phyloP scores from a whole-genome alignment of 805 yeast species.

The Blastobotrys americana region DNA sequence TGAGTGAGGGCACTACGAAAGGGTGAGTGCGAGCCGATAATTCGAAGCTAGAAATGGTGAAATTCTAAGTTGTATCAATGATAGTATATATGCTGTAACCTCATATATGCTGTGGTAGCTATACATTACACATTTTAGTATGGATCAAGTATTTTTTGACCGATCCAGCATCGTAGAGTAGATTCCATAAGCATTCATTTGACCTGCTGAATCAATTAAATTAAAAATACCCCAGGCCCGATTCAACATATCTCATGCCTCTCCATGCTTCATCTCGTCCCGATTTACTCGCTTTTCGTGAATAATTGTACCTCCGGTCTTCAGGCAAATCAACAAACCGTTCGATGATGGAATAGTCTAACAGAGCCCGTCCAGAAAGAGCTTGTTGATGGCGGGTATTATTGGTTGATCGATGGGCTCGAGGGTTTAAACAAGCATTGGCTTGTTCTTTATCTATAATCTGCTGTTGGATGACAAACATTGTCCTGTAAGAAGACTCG shows the following conservation, averaged over 20 bases:
- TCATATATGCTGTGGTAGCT: too few species aligned
- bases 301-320: constrained; percentile 21
- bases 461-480: constrained; percentile 84
- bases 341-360: constrained; percentile 25
- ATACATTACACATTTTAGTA: too few species aligned
- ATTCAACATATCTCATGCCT: constrained; percentile 15
- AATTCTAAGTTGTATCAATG: too few species aligned
- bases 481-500: constrained; percentile 69
- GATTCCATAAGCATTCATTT: too few species aligned
- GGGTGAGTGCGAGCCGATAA: too few species aligned
- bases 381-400: constrained; percentile 8
- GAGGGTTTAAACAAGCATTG: constrained; percentile 73
- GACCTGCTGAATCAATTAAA: too few species aligned
- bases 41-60: too few species aligned
- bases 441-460: constrained; percentile 69
- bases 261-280: constrained; percentile 24
- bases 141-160: too few species aligned
- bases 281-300: constrained; percentile 26
- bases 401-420: constrained; percentile 25
- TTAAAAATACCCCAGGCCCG: constrained; percentile 13
- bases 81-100: too few species aligned
- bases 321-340: constrained; percentile 22
- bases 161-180: too few species aligned
- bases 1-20: too few species aligned
- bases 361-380: constrained; percentile 16